Evolutionary conservation across 1,284 basidiomycete genomes (phyloP).

Genomic region (Leccinum ambiguum): DNA sequence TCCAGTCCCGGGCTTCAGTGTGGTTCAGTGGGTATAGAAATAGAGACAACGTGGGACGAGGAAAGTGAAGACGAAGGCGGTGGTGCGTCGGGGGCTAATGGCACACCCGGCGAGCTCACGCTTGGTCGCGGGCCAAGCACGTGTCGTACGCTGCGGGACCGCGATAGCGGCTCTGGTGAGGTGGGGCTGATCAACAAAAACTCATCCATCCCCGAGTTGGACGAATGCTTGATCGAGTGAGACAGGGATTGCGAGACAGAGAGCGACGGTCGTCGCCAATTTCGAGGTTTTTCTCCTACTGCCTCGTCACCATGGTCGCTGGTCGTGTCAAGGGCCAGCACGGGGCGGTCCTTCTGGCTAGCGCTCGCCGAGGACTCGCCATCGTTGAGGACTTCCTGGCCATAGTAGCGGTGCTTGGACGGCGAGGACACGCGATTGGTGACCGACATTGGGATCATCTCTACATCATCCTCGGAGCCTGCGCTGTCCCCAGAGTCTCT

Average conservation of each 20-base stretch:
- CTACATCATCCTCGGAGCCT: neutral
- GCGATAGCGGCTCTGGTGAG: too few relatives aligned
- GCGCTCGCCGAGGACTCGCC: neutral
- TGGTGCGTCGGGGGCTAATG: neutral
- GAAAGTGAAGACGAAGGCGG: neutral
- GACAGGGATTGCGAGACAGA: slow-evolving; percentile 15
- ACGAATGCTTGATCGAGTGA: slow-evolving; percentile 18
- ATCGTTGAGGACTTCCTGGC: slow-evolving; percentile 1
- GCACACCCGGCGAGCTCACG: neutral
- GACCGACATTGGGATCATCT: slow-evolving; percentile 18
- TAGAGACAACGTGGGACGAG: neutral
- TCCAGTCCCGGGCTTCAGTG: neutral
- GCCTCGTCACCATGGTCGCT: neutral
- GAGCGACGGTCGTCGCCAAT: slow-evolving; percentile 17
- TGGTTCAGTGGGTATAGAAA: too few relatives aligned
- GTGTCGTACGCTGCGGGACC: too few relatives aligned
- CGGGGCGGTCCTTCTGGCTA: neutral
- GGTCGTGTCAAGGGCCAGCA: slow-evolving; percentile 6
- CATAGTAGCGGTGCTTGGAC: neutral
- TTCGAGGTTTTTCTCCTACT: neutral
- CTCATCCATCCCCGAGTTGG: slow-evolving; percentile 6
- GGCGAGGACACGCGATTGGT: slow-evolving; percentile 19
- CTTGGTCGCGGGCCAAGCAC: slow-evolving; percentile 5
- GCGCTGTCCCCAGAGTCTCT: neutral
- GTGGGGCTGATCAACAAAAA: too few relatives aligned